These are phyloP conservation scores for Thymus quinquecostatus DNA, from an alignment of 257 asterid genomes.

Conservation along the genomic window DNA sequence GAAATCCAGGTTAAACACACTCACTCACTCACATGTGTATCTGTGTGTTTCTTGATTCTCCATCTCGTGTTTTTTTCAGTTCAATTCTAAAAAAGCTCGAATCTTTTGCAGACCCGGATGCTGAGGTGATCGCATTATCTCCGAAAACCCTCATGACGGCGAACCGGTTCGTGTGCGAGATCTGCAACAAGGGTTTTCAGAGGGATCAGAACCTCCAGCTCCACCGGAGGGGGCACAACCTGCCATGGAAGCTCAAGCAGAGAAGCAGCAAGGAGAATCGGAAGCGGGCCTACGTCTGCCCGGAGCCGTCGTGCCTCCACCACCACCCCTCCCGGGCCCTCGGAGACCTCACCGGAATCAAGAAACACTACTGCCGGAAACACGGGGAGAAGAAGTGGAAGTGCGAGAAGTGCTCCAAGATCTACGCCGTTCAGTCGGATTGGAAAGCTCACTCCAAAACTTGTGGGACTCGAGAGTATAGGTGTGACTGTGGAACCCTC, in stretches of 20 bases:
- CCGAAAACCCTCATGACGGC: slow-evolving; percentile 76
- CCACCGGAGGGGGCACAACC: slow-evolving; percentile 85
- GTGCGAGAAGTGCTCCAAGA: slow-evolving; percentile 78
- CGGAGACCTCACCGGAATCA: slow-evolving; percentile 87
- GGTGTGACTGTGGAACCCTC: slow-evolving; percentile 87
- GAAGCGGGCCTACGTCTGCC: slow-evolving; percentile 81
- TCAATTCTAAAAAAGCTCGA: no score
- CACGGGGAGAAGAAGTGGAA: slow-evolving; percentile 96
- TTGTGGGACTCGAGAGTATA: slow-evolving; percentile 87
- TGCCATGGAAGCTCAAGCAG: slow-evolving; percentile 92
- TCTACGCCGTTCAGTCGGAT: slow-evolving; percentile 87
- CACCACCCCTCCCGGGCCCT: slow-evolving; percentile 84
- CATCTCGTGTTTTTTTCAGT: neutral
- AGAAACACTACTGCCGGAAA: slow-evolving; percentile 82
- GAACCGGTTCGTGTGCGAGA: slow-evolving; percentile 78
- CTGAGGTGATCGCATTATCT: slow-evolving; percentile 83
- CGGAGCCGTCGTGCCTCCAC: slow-evolving; percentile 76
- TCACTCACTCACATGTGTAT: neutral
- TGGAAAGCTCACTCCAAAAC: slow-evolving; percentile 90
- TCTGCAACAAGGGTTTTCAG: slow-evolving; percentile 94
- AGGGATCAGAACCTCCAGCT: slow-evolving; percentile 94
- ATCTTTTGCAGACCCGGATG: slow-evolving; percentile 67
- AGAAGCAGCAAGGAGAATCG: slow-evolving; percentile 59
- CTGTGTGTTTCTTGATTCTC: neutral
- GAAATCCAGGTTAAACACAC: slow-evolving; percentile 67